Evolutionary conservation across 441 rosid genomes (phyloP), one percentile per base, ranked within the genome.

Genomic region (Erodium trifolium): DNA sequence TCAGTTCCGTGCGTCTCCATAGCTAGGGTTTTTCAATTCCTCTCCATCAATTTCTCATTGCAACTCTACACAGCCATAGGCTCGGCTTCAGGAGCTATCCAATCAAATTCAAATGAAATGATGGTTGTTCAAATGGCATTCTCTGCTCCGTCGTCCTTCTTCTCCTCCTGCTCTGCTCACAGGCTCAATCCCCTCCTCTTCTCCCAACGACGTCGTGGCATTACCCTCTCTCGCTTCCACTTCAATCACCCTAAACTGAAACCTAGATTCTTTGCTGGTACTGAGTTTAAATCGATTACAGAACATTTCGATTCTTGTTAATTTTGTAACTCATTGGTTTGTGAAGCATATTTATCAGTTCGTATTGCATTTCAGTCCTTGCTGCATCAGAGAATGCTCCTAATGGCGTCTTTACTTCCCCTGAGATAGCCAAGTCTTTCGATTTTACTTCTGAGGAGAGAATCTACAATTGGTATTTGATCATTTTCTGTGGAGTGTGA

Each of bases 371-470:
- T 83, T 71, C 85, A 85, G 96, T 79, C 82, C 80, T 83, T 63
- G 88, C 88, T 18, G 68, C 74, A 57, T 19, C 83, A 18, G 83
- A 82, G 39, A 84, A 79, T 76, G 84, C 82, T 17, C 82, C 80
- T 27, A 84, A 79, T 76, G 84, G 82, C 55, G 81, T 78, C 51
- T 88, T 85, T 71, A 78, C 93, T 71, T 89, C 97, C 53, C 92
- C 94, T 2, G 96, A 88, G 83, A 70, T 78, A 11, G 87, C 92
- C 2, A 93, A 88, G 86, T 80, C 92, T 9, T 93, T 93, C 59
- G 96, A 93, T 75, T 93, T 93, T 78, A 71, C 90, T 17, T 87
- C 93, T 0, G 99, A 93, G 84, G 99, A 91, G 75, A 83, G 89
- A 57, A 93, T 93, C 34, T 93, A 93, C 78, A 85, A 84, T 16